A percentile compares a stretch with the other conserved stretches of the same genome.
Conservation (phyloP, 2,329 filamentous ascomycete species). For the Arthrinium phaeospermum region DNA sequence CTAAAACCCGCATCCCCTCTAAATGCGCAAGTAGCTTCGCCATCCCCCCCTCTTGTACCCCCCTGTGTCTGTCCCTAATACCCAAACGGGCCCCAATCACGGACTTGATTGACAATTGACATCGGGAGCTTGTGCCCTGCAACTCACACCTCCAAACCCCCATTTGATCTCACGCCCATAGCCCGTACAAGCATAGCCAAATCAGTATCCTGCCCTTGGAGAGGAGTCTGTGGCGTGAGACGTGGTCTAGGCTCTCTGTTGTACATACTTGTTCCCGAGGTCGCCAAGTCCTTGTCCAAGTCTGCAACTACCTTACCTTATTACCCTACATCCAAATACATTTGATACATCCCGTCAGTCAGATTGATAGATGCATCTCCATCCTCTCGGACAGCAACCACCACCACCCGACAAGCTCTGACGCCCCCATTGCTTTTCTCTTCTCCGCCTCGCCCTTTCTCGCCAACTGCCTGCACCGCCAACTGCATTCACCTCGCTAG, state of each 20-base stretch:
- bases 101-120: conserved; percentile 14
- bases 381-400: conserved; percentile 5
- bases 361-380: conserved; percentile 14
- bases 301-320: conserved; percentile 7
- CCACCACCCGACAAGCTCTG: conserved; percentile 4
- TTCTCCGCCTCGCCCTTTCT: neutral
- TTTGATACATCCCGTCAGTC: conserved; percentile 6
- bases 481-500: conserved; percentile 9
- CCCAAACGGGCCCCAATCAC: conserved; percentile 6
- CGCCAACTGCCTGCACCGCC: neutral
- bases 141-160: neutral
- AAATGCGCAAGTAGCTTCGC: neutral
- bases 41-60: neutral
- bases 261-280: conserved; percentile 18
- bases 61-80: conserved; percentile 2
- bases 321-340: conserved; percentile 16
- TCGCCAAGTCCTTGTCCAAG: conserved; percentile 18
- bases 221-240: conserved; percentile 14
- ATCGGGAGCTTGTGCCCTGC: conserved; percentile 14
- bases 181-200: neutral
- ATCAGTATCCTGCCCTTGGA: neutral
- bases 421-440: conserved; percentile 9
- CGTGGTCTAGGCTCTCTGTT: conserved; percentile 19
- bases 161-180: conserved; percentile 1
- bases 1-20: neutral